phyloP scores from a whole-genome alignment of 495 filamentous ascomycete species.

The Podospora bellae-mahoneyi region DNA sequence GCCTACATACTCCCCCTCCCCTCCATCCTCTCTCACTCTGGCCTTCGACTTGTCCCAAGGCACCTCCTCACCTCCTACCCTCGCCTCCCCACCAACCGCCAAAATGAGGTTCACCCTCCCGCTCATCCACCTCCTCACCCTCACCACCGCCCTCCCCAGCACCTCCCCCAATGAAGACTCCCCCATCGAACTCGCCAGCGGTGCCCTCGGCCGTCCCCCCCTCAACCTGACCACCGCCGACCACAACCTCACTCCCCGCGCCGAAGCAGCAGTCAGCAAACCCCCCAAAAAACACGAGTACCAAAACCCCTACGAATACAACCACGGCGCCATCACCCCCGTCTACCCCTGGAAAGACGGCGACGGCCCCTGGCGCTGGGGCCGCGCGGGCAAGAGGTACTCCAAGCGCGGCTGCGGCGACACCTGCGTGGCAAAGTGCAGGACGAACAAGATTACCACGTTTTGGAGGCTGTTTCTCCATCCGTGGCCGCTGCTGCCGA shows the following conservation, averaged over 20 bases:
- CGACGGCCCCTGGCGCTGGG: background rate
- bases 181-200: background rate
- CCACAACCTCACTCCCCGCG: background rate
- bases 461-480: too few species aligned
- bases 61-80: background rate
- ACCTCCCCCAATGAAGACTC: background rate
- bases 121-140: background rate
- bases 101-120: background rate
- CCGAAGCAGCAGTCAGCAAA: too few species aligned
- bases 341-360: background rate
- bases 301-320: background rate
- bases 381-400: background rate
- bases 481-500: too few species aligned
- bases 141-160: background rate
- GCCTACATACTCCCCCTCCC: background rate
- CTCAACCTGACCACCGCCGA: background rate
- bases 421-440: background rate
- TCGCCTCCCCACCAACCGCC: background rate
- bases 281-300: too few species aligned
- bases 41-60: background rate
- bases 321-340: background rate
- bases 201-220: background rate
- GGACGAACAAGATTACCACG: too few species aligned
- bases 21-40: background rate
- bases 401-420: background rate